A percentile compares a stretch with the other conserved stretches of the same genome.
These are phyloP conservation scores for Nemania serpens DNA, from an alignment of 2,329 filamentous ascomycete species.

Conservation along the genomic window DNA sequence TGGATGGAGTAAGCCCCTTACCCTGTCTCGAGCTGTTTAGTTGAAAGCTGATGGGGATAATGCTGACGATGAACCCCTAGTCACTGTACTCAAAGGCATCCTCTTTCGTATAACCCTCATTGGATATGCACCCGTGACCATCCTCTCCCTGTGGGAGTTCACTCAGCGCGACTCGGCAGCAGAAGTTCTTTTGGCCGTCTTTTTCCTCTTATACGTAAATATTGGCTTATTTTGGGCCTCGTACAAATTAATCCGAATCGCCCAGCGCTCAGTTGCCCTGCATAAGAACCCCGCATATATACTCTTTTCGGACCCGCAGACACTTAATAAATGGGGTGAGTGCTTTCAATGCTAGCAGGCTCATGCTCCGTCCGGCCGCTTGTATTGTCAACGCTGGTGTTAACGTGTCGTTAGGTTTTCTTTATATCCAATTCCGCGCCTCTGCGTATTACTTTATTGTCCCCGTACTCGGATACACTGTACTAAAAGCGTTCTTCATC, in stretches of 20 bases:
- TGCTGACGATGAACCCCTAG: constrained; percentile 27
- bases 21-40: background rate
- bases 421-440: constrained; percentile 95
- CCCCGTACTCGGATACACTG: constrained; percentile 73
- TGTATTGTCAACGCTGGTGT: background rate
- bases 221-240: constrained; percentile 83
- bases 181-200: constrained; percentile 82
- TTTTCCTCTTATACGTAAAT: constrained; percentile 84
- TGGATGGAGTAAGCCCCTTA: constrained; percentile 66
- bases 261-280: constrained; percentile 84
- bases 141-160: constrained; percentile 92
- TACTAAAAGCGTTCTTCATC: constrained; percentile 91
- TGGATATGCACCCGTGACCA: constrained; percentile 87
- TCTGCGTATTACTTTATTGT: constrained; percentile 96
- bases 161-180: constrained; percentile 84
- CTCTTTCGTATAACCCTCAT: constrained; percentile 89
- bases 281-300: constrained; percentile 98
- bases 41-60: background rate
- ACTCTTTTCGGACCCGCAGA: constrained; percentile 91
- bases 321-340: constrained; percentile 84
- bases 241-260: constrained; percentile 86
- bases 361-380: background rate
- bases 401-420: constrained; percentile 64
- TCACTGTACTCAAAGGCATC: constrained; percentile 89
- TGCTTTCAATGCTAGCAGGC: constrained; percentile 4